Base-by-base conservation (phyloP, 495 filamentous ascomycete genomes). In the Aspergillus nidulans region DNA sequence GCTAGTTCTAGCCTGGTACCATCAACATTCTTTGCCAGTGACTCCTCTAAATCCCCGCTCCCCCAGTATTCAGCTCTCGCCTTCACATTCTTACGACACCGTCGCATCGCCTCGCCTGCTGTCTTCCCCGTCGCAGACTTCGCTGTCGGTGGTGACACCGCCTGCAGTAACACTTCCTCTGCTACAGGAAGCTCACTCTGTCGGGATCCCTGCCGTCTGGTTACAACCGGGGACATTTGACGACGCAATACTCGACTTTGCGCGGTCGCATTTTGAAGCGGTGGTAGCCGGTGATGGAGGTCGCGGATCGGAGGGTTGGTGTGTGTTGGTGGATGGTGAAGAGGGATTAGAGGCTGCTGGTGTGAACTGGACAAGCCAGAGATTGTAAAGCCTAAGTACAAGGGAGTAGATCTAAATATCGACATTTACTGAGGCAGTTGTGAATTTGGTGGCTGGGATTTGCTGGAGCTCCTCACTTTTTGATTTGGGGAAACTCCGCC, bases 181-280 rank as follows among this genome's bases (percentile, higher is more conserved):
- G 10, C 77, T 98, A 20, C 72, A 85, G 61, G 86, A 95, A 69
- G 94, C 92, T 1, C 87, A 88, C 66, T 79, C 82, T 21, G 79
- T 88, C 5, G 91, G 92, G 0, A 78, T 97, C 7, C 79, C 80
- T 3, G 83, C 87, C 13, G 89, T 97, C 13, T 98, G 91, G 88
- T 69, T 98, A 53, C 94, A 98, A 70, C 94, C 94, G 0, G 92
- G 92, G 1, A 91, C 82, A 8, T 97, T 88, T 61, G 83, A 96
- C 66, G 79, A 86, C 23, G 77, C 82, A 38, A 87, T 87, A 40
- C 62, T 95, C 57, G 73, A 75, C 7, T 94, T 78, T 69, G 90
- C 90, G 19, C 70, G 65, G 53, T 71, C 65, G 59, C 78, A 79
- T 62, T 90, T 92, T 66, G 73, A 81, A 58, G 84, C 84, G 21